Conservation (phyloP, 108 stramenopile species). For the Fragilaria crotonensis region DNA sequence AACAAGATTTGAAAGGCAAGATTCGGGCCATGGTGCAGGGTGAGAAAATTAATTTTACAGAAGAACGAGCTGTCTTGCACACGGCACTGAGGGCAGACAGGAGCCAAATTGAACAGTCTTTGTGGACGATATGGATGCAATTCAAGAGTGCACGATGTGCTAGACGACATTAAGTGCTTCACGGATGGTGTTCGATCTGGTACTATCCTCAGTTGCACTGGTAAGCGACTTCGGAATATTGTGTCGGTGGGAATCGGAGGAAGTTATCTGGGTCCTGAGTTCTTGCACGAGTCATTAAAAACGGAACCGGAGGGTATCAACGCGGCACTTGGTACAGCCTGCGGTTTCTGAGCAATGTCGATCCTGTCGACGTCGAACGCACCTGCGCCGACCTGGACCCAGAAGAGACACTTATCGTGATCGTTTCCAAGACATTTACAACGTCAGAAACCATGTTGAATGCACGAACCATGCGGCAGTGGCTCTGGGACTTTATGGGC, state of each 20-base stretch:
- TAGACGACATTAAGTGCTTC: conserved; percentile 87
- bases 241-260: conserved; percentile 98
- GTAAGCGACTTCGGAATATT: conserved; percentile 90
- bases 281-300: conserved; percentile 94
- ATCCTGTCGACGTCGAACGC: conserved; percentile 97
- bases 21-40: conserved; percentile 89
- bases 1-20: conserved; percentile 50
- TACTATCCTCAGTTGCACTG: conserved; percentile 87
- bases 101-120: conserved; percentile 46
- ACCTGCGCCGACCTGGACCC: conserved; percentile 90
- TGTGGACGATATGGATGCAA: conserved; percentile 86
- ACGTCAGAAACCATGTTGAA: conserved; percentile 99
- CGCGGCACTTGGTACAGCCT: conserved; percentile 78
- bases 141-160: conserved; percentile 89
- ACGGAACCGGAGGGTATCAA: conserved; percentile 85
- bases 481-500: conserved; percentile 96
- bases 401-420: conserved; percentile 88
- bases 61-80: conserved; percentile 94
- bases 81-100: conserved; percentile 90
- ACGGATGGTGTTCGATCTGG: conserved; percentile 85
- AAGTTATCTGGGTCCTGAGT: conserved; percentile 96
- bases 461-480: conserved; percentile 92
- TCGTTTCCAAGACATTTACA: conserved; percentile 99
- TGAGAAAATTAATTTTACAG: conserved; percentile 95
- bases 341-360: conserved; percentile 96